phyloP scores from a whole-genome alignment of 306 rosid genomes.

The Prunus fruticosa region DNA sequence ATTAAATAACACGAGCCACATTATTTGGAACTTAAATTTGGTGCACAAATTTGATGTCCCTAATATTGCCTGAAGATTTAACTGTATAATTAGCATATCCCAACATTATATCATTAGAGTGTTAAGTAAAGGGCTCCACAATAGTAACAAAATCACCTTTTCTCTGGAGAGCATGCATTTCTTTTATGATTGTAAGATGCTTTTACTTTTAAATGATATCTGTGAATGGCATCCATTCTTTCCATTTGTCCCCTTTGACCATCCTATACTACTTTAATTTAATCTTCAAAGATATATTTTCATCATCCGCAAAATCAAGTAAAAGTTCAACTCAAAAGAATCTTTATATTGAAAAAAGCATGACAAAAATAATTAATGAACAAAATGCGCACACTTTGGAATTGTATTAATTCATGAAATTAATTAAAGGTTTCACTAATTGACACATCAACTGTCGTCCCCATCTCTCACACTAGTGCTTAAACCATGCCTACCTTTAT shows the following conservation, averaged over 20 bases:
- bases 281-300: not conserved
- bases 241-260: not conserved
- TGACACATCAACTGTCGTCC: not conserved
- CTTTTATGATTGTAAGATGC: constrained; percentile 3
- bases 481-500: constrained; percentile 17
- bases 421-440: too few relatives aligned
- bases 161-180: constrained; percentile 3
- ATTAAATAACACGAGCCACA: too few relatives aligned
- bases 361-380: not conserved
- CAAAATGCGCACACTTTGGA: not conserved
- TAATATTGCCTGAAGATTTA: not conserved
- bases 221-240: constrained; percentile 8
- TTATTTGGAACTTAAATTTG: too few relatives aligned
- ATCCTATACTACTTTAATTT: too few relatives aligned
- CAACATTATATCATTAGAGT: constrained; percentile 29
- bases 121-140: constrained; percentile 14
- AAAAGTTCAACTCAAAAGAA: not conserved
- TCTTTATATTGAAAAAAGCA: too few relatives aligned
- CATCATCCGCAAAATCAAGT: not conserved
- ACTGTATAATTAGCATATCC: constrained; percentile 9
- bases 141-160: constrained; percentile 26
- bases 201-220: constrained; percentile 17
- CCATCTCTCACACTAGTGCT: constrained; percentile 15
- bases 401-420: not conserved
- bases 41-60: too few relatives aligned